Conservation (phyloP, 495 filamentous ascomycete species). For the Hyaloscypha finlandica region DNA sequence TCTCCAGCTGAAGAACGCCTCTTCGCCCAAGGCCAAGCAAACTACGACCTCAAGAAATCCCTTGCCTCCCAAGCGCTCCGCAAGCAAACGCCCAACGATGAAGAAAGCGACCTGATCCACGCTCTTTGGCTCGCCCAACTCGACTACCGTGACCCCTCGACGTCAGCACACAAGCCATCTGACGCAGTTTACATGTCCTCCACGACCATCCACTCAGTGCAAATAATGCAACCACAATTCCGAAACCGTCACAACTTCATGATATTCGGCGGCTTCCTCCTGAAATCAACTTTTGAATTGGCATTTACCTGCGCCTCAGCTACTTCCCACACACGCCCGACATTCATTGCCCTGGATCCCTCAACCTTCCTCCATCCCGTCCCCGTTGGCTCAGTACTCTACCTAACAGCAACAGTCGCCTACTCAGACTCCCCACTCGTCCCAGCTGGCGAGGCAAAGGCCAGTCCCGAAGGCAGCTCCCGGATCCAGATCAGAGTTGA, state of each 20-base stretch:
- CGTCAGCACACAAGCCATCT: conserved; percentile 54
- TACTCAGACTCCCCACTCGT: conserved; percentile 71
- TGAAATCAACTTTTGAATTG: conserved; percentile 82
- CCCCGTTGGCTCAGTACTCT: conserved; percentile 80
- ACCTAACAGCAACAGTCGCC: conserved; percentile 73
- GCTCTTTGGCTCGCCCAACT: conserved; percentile 76
- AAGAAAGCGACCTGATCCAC: conserved; percentile 79
- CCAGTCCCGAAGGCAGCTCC: conserved; percentile 8
- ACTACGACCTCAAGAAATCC: conserved; percentile 74
- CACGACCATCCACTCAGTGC: conserved; percentile 67
- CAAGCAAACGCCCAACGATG: conserved; percentile 72
- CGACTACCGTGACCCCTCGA: conserved; percentile 67
- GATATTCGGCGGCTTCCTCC: conserved; percentile 86
- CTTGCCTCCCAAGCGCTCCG: conserved; percentile 62
- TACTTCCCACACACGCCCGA: conserved; percentile 72
- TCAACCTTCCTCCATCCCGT: conserved; percentile 84
- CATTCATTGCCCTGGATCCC: conserved; percentile 77
- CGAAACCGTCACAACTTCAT: conserved; percentile 86
- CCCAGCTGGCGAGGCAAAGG: conserved; percentile 30
- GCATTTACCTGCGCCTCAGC: conserved; percentile 88
- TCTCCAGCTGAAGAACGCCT: conserved; percentile 71
- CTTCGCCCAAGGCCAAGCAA: conserved; percentile 69
- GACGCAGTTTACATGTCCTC: conserved; percentile 69
- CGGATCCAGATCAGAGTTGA: conserved; percentile 74
- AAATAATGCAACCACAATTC: conserved; percentile 87